These are phyloP conservation scores for Podospora bellae-mahoneyi DNA, from an alignment of 495 filamentous ascomycete genomes.

Conservation along the genomic window DNA sequence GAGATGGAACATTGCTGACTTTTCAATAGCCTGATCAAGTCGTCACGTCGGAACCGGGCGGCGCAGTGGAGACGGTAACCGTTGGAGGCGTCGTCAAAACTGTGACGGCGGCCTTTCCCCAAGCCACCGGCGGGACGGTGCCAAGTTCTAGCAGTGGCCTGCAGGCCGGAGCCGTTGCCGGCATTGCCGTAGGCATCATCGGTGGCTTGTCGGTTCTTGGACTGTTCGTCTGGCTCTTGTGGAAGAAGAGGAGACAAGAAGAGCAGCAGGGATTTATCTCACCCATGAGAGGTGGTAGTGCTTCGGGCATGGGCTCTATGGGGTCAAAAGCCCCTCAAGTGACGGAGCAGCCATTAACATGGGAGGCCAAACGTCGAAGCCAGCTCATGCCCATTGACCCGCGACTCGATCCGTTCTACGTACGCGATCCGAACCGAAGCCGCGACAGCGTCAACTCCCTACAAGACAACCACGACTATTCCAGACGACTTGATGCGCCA, in stretches of 20 bases:
- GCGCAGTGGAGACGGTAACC: conserved; percentile 39
- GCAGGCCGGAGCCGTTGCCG: conserved; percentile 36
- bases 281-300: conserved; percentile 38
- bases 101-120: conserved; percentile 35
- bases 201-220: conserved; percentile 29
- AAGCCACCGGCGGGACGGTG: conserved; percentile 17
- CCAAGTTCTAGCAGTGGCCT: conserved; percentile 29
- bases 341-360: conserved; percentile 26
- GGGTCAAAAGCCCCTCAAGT: conserved; percentile 34
- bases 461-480: conserved; percentile 57
- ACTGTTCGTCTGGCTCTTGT: conserved; percentile 36
- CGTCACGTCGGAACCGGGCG: background rate
- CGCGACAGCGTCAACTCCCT: conserved; percentile 54
- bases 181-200: conserved; percentile 44
- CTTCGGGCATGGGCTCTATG: conserved; percentile 36
- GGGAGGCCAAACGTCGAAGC: conserved; percentile 41
- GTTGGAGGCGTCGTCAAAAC: conserved; percentile 42
- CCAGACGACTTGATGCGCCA: conserved; percentile 38
- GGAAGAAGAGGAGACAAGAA: conserved; percentile 29
- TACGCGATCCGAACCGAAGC: conserved; percentile 46
- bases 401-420: conserved; percentile 53
- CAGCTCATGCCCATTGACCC: conserved; percentile 53
- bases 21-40: background rate
- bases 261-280: conserved; percentile 24
- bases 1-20: conserved; percentile 16